Base-by-base conservation (phyloP, 2,329 filamentous ascomycete genomes). In the Keithomyces neogunnii region DNA sequence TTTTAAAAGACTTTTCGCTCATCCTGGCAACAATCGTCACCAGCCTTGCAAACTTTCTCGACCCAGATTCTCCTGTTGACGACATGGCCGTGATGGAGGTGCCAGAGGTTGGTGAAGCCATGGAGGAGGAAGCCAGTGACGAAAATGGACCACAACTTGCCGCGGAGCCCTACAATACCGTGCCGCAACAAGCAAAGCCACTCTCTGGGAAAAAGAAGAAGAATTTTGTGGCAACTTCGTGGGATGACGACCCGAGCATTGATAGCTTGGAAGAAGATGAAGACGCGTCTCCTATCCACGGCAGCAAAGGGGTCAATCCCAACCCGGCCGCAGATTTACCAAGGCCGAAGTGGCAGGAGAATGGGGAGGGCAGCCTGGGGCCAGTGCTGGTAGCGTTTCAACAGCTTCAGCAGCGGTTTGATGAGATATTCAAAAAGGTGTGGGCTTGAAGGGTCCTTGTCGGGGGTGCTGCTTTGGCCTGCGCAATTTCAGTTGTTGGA, bases 21-120 rank as follows among this genome's bases (percentile, higher is more conserved):
- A 63, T 84, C 0, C 71, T 88, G 0, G 84, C 85, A 1, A 88
- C 88, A 7, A 88, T 93, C 56, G 78, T 87, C 36, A 83, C 84
- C 0, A 82, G 78, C 46, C 63, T 88, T 2, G 73, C 73, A 4
- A 77, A 77, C 55, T 78, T 84, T 58, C 66, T 77, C 33, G 63
- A 63, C 13, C 65, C 63, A 19, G 63, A 67, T 3, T 65, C 71
- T 43, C 59, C 57, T 29, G 51, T 53, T 1, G 54, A 60, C 10
- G 60, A 57, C 13, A 55, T 62, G 1, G 51, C 58, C 2, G 60
- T 77, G 9, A 70, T 73, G 56, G 76, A 76, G 40, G 67, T 73
- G 44, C 72, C 76, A 5, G 60, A 62, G 43, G 53, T 45, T 44
- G 72, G 71, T 4, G 71, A 73, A 46, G 70, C 71, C 3, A 69